Evolutionary conservation across 176 grass and related monocot genomes (phyloP), one percentile per base, ranked within the genome.

Genomic region (Carex parvula): DNA sequence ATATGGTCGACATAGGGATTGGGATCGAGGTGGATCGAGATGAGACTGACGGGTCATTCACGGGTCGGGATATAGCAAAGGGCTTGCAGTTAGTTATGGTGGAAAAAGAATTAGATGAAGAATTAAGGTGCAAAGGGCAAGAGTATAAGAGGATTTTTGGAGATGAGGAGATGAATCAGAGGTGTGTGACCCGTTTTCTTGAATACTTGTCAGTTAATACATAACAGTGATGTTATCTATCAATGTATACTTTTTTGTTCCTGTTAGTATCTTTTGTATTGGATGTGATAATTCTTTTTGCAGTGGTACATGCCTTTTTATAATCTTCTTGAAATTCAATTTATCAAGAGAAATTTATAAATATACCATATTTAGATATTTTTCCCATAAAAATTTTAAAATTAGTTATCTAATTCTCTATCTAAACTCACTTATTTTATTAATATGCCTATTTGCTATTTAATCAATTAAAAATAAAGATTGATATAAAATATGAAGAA

Each of bases 1-100:
- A 64, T 9, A 70, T 96, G 30, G 91, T 76, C 67, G 88, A 65
- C 22, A 87, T 84, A 72, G 86, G 79, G 60, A n/a, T 87, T 10
- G 54, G 81, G 4, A 15, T 91, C 3, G 90, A 95, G 85, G 88
- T 95, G 82, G 64, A 55, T 29, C 81, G 90, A 16, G 50, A 85
- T 16, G 86, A 89, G 60, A 48, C 82, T 2, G 90, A 95, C 18
- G 90, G 93, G 29, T 87, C 88, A 20, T 95, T 95, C 66, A 32
- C 79, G 3, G 79, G 79, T 0, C 42, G 54, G 4, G 86, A 86
- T 13, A 85, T 95, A 21, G 90, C 90, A 12, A 84, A 59, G 18
- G 79, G 52, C n/a, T 35, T 95, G 41, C 86, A 72, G 86, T 84
- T 29, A 60, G 84, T 92, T 29, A 89, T 95, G 88, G 79, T 59